phyloP scores from a whole-genome alignment of 1,284 basidiomycete genomes.

The Irpex sp. region DNA sequence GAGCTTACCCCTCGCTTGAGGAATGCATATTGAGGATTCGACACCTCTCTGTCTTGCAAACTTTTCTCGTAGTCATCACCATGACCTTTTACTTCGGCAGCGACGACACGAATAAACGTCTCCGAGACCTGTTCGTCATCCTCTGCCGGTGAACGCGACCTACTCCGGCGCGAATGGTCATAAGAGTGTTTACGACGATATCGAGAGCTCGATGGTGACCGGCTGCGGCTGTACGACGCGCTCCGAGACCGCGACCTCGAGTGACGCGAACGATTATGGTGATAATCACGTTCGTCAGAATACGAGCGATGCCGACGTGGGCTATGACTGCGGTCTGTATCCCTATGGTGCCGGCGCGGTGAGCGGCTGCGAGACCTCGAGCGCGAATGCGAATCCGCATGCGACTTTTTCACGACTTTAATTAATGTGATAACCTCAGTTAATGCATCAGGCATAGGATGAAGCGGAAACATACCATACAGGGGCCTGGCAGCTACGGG shows the following conservation, averaged over 20 bases:
- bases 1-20: conserved; percentile 63
- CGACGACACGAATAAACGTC: conserved; percentile 82
- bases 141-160: background rate
- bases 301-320: conserved; percentile 30
- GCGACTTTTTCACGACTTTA: conserved; percentile 30
- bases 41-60: conserved; percentile 72
- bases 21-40: conserved; percentile 83
- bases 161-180: background rate
- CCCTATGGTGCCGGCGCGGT: conserved; percentile 24
- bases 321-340: conserved; percentile 14
- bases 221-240: conserved; percentile 23
- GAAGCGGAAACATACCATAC: conserved; percentile 58
- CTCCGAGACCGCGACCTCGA: conserved; percentile 17
- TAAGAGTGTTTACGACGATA: background rate
- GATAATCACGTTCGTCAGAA: conserved; percentile 34
- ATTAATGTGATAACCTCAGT: background rate
- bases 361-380: conserved; percentile 22
- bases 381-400: conserved; percentile 13
- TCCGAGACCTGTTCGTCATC: conserved; percentile 76
- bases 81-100: conserved; percentile 79
- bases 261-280: conserved; percentile 21
- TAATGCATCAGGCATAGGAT: background rate
- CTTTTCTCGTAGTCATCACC: conserved; percentile 75
- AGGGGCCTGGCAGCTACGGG: conserved; percentile 76
- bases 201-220: conserved; percentile 40